Base-by-base conservation (phyloP, 2,329 filamentous ascomycete species). In the Berkeleyomyces rouxiae region DNA sequence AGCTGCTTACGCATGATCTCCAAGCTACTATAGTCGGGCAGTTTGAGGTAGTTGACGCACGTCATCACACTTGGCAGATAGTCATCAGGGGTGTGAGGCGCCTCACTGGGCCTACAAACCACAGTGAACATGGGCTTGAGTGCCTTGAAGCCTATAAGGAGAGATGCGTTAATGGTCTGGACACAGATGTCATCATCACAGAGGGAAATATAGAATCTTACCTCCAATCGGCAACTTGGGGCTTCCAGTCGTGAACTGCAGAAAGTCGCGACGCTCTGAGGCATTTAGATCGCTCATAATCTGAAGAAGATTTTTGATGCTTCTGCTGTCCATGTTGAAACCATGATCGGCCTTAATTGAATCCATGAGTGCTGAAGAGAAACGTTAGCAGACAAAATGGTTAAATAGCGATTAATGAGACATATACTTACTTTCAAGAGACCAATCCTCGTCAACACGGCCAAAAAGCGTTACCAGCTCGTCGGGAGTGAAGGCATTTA, bases 21-120 rank as follows among this genome's bases (percentile, higher is more conserved):
- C 66, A 95, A 76, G 68, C 77, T 84, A 67, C 85, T 92, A 74
- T 99, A 99, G 74, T 99, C 90, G 23, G 93, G 93, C 70, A 99
- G 81, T 75, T 99, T 99, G 69, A 99, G 83, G 72, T 99, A 99
- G 74, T 99, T 99, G 74, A 96, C 93, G 72, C 95, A 99, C 9
- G 95, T 99, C 95, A 99, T 99, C 72, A 99, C 95, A 72, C 91
- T 97, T 10, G 95, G 93, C n/a, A 99, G 81, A 70, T 97, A 99
- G 75, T 99, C 93, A 70, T 99, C 93, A 3, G 92, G 92, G 3
- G 86, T 87, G 72, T 91, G 93, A 1, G 93, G 93, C 13, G 90
- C 84, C 71, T 99, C 93, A 73, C 89, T 95, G n/a, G 92, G 92
- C 74, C 96, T 96, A 80, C 93, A 97, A 51, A 99, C 93, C 66